Evolutionary conservation across 2,329 filamentous ascomycete genomes (phyloP), one percentile per base, ranked within the genome.

Genomic region (Penicillium verrucosum): DNA sequence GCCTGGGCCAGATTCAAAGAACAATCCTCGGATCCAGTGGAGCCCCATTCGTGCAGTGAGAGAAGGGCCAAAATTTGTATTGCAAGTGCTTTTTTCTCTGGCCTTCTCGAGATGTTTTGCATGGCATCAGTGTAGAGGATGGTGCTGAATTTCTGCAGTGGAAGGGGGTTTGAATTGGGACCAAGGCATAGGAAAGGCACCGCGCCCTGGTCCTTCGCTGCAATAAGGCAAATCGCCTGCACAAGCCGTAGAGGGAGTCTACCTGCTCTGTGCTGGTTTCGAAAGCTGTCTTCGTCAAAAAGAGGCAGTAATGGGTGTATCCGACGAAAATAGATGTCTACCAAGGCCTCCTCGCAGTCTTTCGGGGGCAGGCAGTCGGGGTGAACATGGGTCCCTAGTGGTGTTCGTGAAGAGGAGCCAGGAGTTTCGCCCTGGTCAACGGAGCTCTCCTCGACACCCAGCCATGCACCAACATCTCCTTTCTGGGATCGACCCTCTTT

Each of bases 31-130:
- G 68, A 66, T 4, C 69, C 70, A 12, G 64, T 64, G 4, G 68
- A 60, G 2, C 70, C 68, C 48, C 68, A 67, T 40, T 66, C 69
- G 50, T 73, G 70, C 4, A 73, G 57, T n/a, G 68, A 70, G 54
- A 71, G 58, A 48, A 72, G 51, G 1, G 67, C 66, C 30, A 72
- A 55, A 5, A 70, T 67, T 46, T 69, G 70, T 30, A 71, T 70
- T 16, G 66, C 60, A 4, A 65, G 66, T 29, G 69, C 50, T 18
- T 67, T 59, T 25, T 68, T 68, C 16, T 63, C 54, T 30, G 70
- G 56, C n/a, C 29, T 43, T 21, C 50, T 55, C 1, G 58, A 37
- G 47, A 71, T 64, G 0, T 63, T 63, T 14, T 65, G 60, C 23
- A 62, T 60, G 10, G 70, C 50, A 51, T 71, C 66, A 3, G 68